Base-by-base conservation (phyloP, 129 eudicot genomes). In the Lonicera japonica region DNA sequence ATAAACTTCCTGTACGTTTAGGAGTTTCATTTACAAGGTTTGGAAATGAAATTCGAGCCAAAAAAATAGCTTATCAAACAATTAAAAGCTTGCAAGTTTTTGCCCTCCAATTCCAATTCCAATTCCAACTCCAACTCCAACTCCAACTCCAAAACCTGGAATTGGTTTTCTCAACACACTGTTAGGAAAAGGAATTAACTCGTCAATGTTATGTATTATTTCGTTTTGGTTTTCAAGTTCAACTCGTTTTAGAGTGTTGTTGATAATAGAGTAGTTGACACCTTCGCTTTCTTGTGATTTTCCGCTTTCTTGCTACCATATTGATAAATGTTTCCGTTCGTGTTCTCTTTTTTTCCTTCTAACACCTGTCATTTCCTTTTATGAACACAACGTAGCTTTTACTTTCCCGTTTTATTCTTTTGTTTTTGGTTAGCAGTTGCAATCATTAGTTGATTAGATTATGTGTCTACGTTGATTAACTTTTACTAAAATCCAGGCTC, bases 371-470 rank as follows among this genome's bases (percentile, higher is more conserved):
- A 16, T 34, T 71, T 60, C 70, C 54, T 53, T 52, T 14, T 47
- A 41, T 48, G 34, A 59, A 19, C n/a, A 52, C 63, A 70, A 36
- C 50, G 21, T 43, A 58, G 67, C 51, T 68, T 68, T 61, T 71
- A 55, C 65, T 48, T 48, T 43, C 22, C 51, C 47, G 25, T 68
- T 52, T 64, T 72, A 52, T 60, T 69, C 61, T 21, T 56, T 54
- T 72, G 34, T 45, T 56, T 43, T 45, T 70, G 73, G 81, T 69
- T 69, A 66, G 63, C 25, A 66, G 81, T 70, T 73, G 63, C 82
- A 50, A 70, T 77, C 83, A 53, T 64, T 18, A 38, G 61, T 34
- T 66, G 58, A 56, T 70, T 71, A 63, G 76, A 45, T 66, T 59
- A 75, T 79, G 69, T 60, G 71, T 76, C 75, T 40, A 55, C 64